Conservation (phyloP, 371 early-diverging fungal genomes). For the Dichotomocladium elegans region DNA sequence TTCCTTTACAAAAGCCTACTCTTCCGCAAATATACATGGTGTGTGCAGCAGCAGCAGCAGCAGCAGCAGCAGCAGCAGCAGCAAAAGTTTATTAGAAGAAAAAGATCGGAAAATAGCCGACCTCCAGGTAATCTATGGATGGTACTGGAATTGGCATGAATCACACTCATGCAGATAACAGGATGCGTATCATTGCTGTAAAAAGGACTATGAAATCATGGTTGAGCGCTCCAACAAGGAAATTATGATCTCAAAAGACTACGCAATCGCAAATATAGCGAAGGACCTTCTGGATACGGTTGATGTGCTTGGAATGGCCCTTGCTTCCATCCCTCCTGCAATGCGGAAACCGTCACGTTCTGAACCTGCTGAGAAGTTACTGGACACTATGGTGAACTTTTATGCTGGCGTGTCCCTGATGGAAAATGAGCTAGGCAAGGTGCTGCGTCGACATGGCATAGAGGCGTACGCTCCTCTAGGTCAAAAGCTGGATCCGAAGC, state of each 20-base stretch:
- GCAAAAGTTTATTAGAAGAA: background rate
- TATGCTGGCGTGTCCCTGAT: slow-evolving; percentile 92
- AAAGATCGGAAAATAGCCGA: background rate
- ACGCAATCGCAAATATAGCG: slow-evolving; percentile 93
- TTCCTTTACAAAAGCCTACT: background rate
- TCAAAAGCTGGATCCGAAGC: slow-evolving; percentile 88
- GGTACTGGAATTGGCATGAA: background rate
- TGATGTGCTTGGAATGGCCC: slow-evolving; percentile 89
- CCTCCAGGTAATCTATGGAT: background rate
- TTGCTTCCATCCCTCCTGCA: slow-evolving; percentile 67
- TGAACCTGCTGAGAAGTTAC: slow-evolving; percentile 35
- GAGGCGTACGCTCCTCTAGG: slow-evolving; percentile 70
- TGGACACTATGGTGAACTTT: slow-evolving; percentile 70
- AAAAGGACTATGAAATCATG: slow-evolving; percentile 93
- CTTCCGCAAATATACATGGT: background rate
- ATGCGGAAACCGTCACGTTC: slow-evolving; percentile 19
- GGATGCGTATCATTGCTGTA: slow-evolving; percentile 77
- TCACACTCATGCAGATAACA: slow-evolving; percentile 16
- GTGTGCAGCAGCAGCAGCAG: background rate
- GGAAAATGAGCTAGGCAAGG: slow-evolving; percentile 73
- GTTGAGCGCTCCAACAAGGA: slow-evolving; percentile 85
- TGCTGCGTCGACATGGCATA: slow-evolving; percentile 87
- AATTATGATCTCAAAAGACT: slow-evolving; percentile 71
- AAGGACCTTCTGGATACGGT: slow-evolving; percentile 91
- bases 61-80: background rate